These are phyloP conservation scores for Gentiana dahurica DNA, from an alignment of 257 asterid species.

Conservation along the genomic window DNA sequence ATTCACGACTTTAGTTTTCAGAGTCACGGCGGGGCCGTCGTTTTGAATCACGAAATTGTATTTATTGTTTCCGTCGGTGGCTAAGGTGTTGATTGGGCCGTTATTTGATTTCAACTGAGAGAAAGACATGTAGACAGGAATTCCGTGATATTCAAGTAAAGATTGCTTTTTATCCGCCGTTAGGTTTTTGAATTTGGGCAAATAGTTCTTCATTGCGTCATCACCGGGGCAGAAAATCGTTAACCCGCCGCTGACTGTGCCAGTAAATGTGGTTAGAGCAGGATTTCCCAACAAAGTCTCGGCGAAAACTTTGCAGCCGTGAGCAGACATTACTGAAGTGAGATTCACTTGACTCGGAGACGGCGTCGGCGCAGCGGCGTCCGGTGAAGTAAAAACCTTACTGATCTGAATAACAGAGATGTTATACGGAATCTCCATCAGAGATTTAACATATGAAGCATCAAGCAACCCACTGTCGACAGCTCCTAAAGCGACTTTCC, in stretches of 20 bases:
- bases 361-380: constrained; percentile 67
- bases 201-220: constrained; percentile 49
- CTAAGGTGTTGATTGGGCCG: constrained; percentile 40
- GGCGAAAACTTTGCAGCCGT: constrained; percentile 68
- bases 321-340: constrained; percentile 50
- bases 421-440: constrained; percentile 42
- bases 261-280: constrained; percentile 41
- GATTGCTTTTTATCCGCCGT: constrained; percentile 32
- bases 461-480: constrained; percentile 22
- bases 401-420: constrained; percentile 68
- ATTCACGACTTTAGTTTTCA: constrained; percentile 33
- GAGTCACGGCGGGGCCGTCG: constrained; percentile 44
- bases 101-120: constrained; percentile 41
- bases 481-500: constrained; percentile 53
- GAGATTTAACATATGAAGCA: constrained; percentile 37
- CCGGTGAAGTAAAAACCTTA: constrained; percentile 31
- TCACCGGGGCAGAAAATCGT: constrained; percentile 70
- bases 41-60: constrained; percentile 39
- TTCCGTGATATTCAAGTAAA: constrained; percentile 40
- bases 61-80: constrained; percentile 44
- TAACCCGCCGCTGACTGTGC: constrained; percentile 41
- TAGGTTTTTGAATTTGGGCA: constrained; percentile 46
- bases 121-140: constrained; percentile 37
- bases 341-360: constrained; percentile 40
- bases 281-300: constrained; percentile 38